Evolutionary conservation across 352 stramenopile genomes (phyloP).

Genomic region (Globisporangium uncinulatum): DNA sequence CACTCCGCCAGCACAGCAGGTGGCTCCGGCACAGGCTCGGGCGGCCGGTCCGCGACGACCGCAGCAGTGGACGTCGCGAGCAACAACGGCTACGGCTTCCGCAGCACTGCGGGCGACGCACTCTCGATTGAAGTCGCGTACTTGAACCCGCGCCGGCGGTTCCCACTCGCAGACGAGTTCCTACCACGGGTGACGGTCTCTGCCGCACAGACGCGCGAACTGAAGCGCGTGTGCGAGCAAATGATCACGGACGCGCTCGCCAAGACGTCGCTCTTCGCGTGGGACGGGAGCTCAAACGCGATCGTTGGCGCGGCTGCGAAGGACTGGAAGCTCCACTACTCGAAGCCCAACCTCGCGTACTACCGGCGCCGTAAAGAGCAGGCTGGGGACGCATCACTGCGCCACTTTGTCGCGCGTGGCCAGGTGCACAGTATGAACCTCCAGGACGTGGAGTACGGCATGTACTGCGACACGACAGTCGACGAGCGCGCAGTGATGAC

Average conservation of each 20-base stretch:
- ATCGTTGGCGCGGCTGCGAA: constrained; percentile 25
- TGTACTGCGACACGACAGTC: constrained; percentile 39
- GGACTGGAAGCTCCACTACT: constrained; percentile 52
- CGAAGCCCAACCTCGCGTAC: constrained; percentile 40
- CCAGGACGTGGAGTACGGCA: constrained; percentile 44
- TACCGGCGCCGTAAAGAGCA: constrained; percentile 42
- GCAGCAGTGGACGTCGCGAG: constrained; percentile 27
- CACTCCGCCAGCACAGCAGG: constrained; percentile 8
- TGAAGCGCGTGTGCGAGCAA: constrained; percentile 40
- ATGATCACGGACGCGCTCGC: constrained; percentile 39
- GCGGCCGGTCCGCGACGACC: constrained; percentile 11
- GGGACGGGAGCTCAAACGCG: constrained; percentile 41
- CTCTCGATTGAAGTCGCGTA: constrained; percentile 60
- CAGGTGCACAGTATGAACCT: constrained; percentile 42
- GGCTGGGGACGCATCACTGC: constrained; percentile 17
- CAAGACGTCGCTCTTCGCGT: constrained; percentile 52
- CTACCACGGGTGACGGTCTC: constrained; percentile 40
- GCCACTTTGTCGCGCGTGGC: constrained; percentile 38
- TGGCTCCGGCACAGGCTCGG: constrained; percentile 13
- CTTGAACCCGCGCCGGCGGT: constrained; percentile 49
- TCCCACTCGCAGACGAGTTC: constrained; percentile 47
- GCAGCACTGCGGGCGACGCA: constrained; percentile 39
- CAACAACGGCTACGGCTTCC: constrained; percentile 45
- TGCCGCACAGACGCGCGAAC: constrained; percentile 30
- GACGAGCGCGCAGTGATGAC: constrained; percentile 44